Evolutionary conservation across 2,329 filamentous ascomycete genomes (phyloP).

Genomic region (Fusarium sambucinum): DNA sequence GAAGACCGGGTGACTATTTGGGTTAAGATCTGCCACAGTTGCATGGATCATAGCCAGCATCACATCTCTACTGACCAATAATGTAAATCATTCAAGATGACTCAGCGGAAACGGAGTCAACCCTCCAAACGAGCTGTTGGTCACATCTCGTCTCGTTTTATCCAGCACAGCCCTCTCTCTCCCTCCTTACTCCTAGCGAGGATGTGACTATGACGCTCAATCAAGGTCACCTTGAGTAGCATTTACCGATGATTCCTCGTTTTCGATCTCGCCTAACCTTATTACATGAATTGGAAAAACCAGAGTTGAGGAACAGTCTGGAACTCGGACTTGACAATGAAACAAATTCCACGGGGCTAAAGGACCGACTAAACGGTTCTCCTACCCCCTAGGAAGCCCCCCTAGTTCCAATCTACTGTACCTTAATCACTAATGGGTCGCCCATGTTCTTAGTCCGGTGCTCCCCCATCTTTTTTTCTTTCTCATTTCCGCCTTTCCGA

Average conservation of each 20-base stretch:
- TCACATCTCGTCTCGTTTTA: conserved; percentile 16
- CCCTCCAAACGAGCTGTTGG: background rate
- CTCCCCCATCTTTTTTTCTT: background rate
- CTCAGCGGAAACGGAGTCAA: conserved; percentile 16
- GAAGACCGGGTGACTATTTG: background rate
- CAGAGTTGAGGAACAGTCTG: background rate
- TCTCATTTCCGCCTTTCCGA: conserved; percentile 36
- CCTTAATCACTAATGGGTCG: conserved; percentile 1
- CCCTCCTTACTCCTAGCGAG: background rate
- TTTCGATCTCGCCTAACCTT: conserved; percentile 4
- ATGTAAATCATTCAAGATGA: accelerated
- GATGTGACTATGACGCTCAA: conserved; percentile 3
- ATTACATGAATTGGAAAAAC: background rate
- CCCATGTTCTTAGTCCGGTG: conserved; percentile 8
- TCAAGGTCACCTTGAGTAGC: background rate
- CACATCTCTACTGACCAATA: background rate
- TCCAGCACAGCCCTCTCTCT: conserved; percentile 1
- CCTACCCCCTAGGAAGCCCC: background rate
- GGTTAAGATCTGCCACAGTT: background rate
- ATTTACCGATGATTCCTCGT: conserved; percentile 3
- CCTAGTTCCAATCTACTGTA: background rate
- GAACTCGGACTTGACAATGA: conserved; percentile 3
- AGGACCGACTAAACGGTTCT: background rate
- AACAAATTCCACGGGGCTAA: conserved; percentile 1
- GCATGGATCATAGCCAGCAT: background rate